Evolutionary conservation across 2,329 filamentous ascomycete genomes (phyloP).

Genomic region (Talaromyces sp.): DNA sequence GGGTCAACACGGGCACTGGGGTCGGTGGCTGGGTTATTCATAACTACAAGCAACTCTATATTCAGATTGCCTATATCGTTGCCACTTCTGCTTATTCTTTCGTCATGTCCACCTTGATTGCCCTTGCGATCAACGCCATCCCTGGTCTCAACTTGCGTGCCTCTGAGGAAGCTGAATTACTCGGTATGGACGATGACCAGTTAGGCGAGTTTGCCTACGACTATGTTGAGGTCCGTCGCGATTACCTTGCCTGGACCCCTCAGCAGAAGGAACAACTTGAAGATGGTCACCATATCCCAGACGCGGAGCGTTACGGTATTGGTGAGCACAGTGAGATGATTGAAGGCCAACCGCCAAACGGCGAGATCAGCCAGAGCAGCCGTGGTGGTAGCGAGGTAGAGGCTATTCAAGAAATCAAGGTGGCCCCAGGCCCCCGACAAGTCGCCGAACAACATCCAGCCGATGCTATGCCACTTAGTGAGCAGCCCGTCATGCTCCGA

Average conservation of each 20-base stretch:
- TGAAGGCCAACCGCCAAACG: conserved; percentile 28
- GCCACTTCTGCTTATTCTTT: conserved; percentile 69
- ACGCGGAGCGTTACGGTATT: conserved; percentile 63
- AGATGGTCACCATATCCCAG: conserved; percentile 58
- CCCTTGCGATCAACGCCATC: conserved; percentile 70
- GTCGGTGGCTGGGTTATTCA: conserved; percentile 71
- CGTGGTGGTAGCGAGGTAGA: conserved; percentile 34
- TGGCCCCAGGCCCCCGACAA: conserved; percentile 34
- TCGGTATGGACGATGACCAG: conserved; percentile 62
- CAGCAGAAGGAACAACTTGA: conserved; percentile 46
- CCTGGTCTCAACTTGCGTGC: conserved; percentile 72
- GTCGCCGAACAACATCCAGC: conserved; percentile 30
- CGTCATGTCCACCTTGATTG: conserved; percentile 67
- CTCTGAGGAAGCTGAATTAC: conserved; percentile 67
- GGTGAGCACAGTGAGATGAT: conserved; percentile 60
- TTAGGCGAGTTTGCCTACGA: conserved; percentile 57
- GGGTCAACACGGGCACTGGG: conserved; percentile 53
- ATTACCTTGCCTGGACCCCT: conserved; percentile 55
- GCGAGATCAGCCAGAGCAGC: conserved; percentile 32
- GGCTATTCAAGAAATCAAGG: conserved; percentile 35
- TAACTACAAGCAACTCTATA: conserved; percentile 70
- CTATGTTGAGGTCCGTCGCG: conserved; percentile 55
- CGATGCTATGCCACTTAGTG: conserved; percentile 14
- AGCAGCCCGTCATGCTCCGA: conserved; percentile 15
- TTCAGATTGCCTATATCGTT: conserved; percentile 70